These are phyloP conservation scores for Ceriops zippeliana DNA, from an alignment of 345 rosid species.

Conservation along the genomic window DNA sequence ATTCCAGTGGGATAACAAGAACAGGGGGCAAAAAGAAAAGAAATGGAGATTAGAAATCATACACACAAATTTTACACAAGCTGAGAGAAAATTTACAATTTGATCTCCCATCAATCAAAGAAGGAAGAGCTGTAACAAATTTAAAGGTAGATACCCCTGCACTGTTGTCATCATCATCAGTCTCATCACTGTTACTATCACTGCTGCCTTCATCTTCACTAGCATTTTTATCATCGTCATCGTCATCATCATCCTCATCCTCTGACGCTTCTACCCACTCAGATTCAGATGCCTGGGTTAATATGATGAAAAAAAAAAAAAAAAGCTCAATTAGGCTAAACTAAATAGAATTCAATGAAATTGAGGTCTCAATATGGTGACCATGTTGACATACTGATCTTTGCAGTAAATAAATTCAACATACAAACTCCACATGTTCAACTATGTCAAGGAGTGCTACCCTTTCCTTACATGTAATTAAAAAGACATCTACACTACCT, in stretches of 20 bases:
- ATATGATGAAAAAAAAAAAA: slow-evolving; percentile 11
- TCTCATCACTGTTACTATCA: slow-evolving; percentile 48
- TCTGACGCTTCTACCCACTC: slow-evolving; percentile 92
- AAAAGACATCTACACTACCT: too few species aligned
- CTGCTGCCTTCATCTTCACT: slow-evolving; percentile 51
- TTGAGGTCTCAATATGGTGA: slow-evolving; percentile 9
- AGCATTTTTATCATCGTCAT: slow-evolving; percentile 52
- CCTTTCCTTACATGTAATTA: too few species aligned
- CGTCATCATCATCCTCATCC: slow-evolving; percentile 78
- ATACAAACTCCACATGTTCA: too few species aligned
- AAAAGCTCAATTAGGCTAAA: slow-evolving; percentile 3
- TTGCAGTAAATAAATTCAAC: not conserved
- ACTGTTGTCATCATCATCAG: slow-evolving; percentile 44
- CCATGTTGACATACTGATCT: not conserved
- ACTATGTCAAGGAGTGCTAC: too few species aligned
- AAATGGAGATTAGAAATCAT: not conserved
- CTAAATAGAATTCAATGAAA: slow-evolving; percentile 9
- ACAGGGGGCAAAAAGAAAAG: not conserved
- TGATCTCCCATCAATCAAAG: not conserved
- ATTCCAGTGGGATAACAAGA: not conserved
- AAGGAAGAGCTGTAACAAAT: slow-evolving; percentile 1
- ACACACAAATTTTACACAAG: not conserved
- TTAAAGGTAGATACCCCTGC: slow-evolving; percentile 34
- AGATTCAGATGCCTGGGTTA: slow-evolving; percentile 70
- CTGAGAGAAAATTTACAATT: not conserved